Conservation (phyloP, 306 rosid species). For the Casuarina equisetifolia region DNA sequence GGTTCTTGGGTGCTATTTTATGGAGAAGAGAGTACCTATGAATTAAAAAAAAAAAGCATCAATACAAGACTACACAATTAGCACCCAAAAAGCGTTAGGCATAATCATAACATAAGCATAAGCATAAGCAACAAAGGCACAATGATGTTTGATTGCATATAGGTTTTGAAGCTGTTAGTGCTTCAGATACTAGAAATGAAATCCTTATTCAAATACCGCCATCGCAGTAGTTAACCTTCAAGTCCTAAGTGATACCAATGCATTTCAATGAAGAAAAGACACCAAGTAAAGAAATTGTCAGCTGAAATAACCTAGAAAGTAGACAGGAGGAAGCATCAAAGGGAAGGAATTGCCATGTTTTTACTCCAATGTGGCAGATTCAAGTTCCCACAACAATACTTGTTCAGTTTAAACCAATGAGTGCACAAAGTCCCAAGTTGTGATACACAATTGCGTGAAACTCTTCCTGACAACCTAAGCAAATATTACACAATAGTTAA, state of each 20-base stretch:
- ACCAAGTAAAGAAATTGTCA: neutral
- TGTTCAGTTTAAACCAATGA: neutral
- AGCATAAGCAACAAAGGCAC: neutral
- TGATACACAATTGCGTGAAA: neutral
- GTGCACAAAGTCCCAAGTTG: neutral
- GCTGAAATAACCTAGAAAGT: neutral
- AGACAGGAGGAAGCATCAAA: neutral
- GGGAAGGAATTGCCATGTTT: neutral
- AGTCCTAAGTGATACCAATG: neutral
- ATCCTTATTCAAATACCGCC: neutral
- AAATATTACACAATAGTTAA: neutral
- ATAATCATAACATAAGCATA: conserved; percentile 9
- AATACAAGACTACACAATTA: conserved; percentile 15
- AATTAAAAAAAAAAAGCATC: conserved; percentile 18
- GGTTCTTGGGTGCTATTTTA: conserved; percentile 87
- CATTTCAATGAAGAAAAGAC: neutral
- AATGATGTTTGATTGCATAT: neutral
- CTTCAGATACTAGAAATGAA: neutral
- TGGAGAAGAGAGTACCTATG: conserved; percentile 86
- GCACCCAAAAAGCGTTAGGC: conserved; percentile 28
- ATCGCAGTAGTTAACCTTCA: neutral
- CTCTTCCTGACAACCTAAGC: neutral
- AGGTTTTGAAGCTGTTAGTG: neutral
- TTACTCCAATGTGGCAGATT: neutral
- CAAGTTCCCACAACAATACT: neutral